These are phyloP conservation scores for Hyphodiscus sp. DNA, from an alignment of 2,329 filamentous ascomycete species.

Conservation along the genomic window DNA sequence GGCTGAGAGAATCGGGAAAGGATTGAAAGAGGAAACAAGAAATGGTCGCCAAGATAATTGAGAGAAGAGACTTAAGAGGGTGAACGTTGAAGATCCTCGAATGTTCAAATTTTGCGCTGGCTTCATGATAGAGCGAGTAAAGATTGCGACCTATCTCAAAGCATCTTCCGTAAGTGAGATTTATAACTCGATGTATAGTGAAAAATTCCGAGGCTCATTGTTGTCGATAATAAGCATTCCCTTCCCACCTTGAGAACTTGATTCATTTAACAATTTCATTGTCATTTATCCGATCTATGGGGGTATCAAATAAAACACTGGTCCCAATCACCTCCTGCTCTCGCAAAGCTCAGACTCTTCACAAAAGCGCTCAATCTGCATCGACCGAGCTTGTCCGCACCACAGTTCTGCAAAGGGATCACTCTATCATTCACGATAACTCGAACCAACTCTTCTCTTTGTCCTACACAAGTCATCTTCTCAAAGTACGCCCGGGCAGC, in stretches of 20 bases:
- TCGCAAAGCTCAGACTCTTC: slow-evolving; percentile 67
- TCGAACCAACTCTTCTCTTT: slow-evolving; percentile 65
- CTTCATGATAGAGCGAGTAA: too few species aligned
- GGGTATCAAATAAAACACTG: slow-evolving; percentile 43
- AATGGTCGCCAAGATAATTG: too few species aligned
- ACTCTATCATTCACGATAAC: slow-evolving; percentile 82
- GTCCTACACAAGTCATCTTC: slow-evolving; percentile 63
- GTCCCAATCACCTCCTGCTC: slow-evolving; percentile 65
- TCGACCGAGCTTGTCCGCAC: slow-evolving; percentile 61
- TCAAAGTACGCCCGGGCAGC: slow-evolving; percentile 77
- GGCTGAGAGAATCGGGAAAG: too few species aligned
- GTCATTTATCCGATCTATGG: slow-evolving; percentile 1
- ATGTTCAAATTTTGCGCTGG: too few species aligned
- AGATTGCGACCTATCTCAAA: too few species aligned
- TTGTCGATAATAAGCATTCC: too few species aligned
- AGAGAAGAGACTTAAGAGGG: too few species aligned
- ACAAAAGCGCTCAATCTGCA: slow-evolving; percentile 68
- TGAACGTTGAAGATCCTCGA: too few species aligned
- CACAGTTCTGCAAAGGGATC: slow-evolving; percentile 63
- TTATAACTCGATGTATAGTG: too few species aligned
- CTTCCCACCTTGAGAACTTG: background rate
- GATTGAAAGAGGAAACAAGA: too few species aligned
- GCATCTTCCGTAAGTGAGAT: too few species aligned
- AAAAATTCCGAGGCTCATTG: too few species aligned
- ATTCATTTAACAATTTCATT: background rate